Conservation (phyloP, 2,329 filamentous ascomycete genomes). For the Phaeosphaeria sp. region DNA sequence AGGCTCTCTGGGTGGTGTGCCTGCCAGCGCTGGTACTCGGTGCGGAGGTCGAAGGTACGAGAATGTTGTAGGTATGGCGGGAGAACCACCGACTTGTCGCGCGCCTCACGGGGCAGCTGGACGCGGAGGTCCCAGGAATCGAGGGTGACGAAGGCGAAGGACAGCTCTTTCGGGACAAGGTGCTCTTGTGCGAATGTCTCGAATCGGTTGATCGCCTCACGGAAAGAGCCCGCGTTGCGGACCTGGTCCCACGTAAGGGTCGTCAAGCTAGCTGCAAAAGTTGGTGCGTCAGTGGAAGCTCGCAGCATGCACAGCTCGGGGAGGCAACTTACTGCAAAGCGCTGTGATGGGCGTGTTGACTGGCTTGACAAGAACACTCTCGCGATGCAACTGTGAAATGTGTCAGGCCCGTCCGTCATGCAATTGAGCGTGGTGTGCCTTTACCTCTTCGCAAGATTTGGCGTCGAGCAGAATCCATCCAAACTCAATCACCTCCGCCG, state of each 20-base stretch:
- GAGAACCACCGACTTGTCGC: slow-evolving; percentile 96
- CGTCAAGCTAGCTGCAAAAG: slow-evolving; percentile 81
- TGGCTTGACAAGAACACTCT: slow-evolving; percentile 96
- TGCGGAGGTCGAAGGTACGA: slow-evolving; percentile 93
- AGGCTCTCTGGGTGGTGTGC: slow-evolving; percentile 97
- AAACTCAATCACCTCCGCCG: slow-evolving; percentile 97
- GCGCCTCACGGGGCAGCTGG: slow-evolving; percentile 94
- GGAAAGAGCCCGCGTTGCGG: slow-evolving; percentile 94
- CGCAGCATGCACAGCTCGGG: slow-evolving; percentile 1
- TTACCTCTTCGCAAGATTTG: slow-evolving; percentile 88
- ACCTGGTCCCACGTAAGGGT: slow-evolving; percentile 99
- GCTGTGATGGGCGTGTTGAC: slow-evolving; percentile 99
- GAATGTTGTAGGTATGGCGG: slow-evolving; percentile 98
- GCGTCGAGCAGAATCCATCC: slow-evolving; percentile 96
- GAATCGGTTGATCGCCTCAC: slow-evolving; percentile 94
- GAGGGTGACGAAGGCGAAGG: slow-evolving; percentile 97
- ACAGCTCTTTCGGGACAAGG: slow-evolving; percentile 85
- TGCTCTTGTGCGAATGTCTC: slow-evolving; percentile 93
- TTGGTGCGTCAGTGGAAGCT: slow-evolving; percentile 35
- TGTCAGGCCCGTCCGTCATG: background rate
- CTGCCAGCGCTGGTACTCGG: slow-evolving; percentile 98
- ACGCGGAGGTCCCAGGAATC: slow-evolving; percentile 99
- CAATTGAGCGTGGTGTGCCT: slow-evolving; percentile 13
- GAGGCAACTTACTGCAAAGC: slow-evolving; percentile 82
- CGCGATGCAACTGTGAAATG: slow-evolving; percentile 83